Evolutionary conservation across 139 green algal genomes (phyloP).

Genomic region (Chlorella ohadii): DNA sequence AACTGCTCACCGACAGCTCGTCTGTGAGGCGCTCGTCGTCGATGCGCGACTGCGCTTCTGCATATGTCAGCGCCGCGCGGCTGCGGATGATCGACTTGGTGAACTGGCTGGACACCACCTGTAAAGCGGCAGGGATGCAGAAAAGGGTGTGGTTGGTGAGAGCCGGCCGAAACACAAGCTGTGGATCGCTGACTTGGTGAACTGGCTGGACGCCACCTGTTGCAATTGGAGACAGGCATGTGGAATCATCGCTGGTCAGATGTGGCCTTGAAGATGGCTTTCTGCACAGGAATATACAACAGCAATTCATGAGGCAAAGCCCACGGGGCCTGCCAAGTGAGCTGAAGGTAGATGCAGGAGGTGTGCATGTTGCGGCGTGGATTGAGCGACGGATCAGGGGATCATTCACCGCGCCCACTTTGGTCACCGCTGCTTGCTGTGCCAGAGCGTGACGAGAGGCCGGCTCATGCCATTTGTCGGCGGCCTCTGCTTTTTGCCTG

Average conservation of each 20-base stretch:
- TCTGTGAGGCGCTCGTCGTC: constrained; percentile 83
- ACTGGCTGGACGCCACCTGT: constrained; percentile 54
- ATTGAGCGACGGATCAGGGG: constrained; percentile 7
- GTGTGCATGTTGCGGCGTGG: neutral
- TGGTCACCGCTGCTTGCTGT: neutral
- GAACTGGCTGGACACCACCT: constrained; percentile 64
- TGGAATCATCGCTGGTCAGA: too few relatives aligned
- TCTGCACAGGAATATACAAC: too few relatives aligned
- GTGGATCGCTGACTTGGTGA: constrained; percentile 89
- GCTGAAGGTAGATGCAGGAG: too few relatives aligned
- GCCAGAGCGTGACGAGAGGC: constrained; percentile 6
- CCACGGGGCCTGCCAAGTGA: too few relatives aligned
- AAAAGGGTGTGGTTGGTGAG: too few relatives aligned
- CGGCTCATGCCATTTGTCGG: neutral
- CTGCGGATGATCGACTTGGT: constrained; percentile 89
- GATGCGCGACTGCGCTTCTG: constrained; percentile 91
- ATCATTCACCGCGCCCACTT: neutral
- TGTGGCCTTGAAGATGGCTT: too few relatives aligned
- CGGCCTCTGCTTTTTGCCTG: neutral
- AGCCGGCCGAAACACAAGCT: too few relatives aligned
- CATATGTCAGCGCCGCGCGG: constrained; percentile 90
- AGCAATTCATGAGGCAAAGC: too few relatives aligned
- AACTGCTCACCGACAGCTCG: constrained; percentile 59
- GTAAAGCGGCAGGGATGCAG: too few relatives aligned
- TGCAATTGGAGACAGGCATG: too few relatives aligned